A percentile compares a stretch with the other conserved stretches of the same genome.
phyloP scores from a whole-genome alignment of 169 alveolate genomes.

The Plasmodium yoelii region DNA sequence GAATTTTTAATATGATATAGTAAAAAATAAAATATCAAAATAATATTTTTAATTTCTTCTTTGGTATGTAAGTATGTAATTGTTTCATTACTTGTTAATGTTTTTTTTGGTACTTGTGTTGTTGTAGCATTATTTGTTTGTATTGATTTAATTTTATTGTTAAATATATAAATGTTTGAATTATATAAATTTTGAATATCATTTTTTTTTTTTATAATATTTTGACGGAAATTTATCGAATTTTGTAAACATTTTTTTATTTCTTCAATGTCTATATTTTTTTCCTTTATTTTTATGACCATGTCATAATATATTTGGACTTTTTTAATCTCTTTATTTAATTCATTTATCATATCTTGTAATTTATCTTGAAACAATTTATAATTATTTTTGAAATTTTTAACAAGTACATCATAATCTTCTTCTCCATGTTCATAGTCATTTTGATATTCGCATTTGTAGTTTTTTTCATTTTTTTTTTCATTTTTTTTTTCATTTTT shows the following conservation, averaged over 20 bases:
- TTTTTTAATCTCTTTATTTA: conserved; percentile 44
- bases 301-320: conserved; percentile 31
- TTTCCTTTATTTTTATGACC: conserved; percentile 11
- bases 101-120: not conserved
- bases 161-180: conserved; percentile 44
- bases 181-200: conserved; percentile 15
- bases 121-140: not conserved
- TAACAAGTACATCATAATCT: conserved; percentile 2
- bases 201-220: conserved; percentile 23
- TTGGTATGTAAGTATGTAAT: conserved; percentile 19
- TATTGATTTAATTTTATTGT: conserved; percentile 22
- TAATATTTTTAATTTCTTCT: conserved; percentile 56
- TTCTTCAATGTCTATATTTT: conserved; percentile 25
- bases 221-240: conserved; percentile 14
- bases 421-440: not conserved
- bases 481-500: too few species aligned
- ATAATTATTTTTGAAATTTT: conserved; percentile 10
- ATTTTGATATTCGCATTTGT: not conserved
- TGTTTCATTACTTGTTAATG: conserved; percentile 35
- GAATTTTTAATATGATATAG: conserved; percentile 11
- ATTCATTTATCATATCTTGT: conserved; percentile 17
- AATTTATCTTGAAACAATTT: conserved; percentile 3
- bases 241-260: conserved; percentile 7
- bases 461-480: not conserved
- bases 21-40: conserved; percentile 44